Conservation (phyloP, 768 basidiomycete species). For the Melanogaster broomeanus region DNA sequence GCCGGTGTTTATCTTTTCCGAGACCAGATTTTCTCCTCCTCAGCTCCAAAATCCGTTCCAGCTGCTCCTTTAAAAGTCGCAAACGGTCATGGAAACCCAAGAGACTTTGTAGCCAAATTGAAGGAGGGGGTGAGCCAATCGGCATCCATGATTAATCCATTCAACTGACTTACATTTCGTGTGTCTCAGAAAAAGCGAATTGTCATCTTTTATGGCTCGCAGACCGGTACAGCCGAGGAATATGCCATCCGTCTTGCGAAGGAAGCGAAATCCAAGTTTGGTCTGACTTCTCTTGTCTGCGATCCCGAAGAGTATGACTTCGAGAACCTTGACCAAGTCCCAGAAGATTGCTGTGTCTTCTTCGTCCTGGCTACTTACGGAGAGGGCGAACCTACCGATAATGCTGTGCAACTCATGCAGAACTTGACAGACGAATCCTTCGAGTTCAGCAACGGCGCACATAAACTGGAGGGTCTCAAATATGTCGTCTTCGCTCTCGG, state of each 20-base stretch:
- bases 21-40: slow-evolving; percentile 72
- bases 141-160: slow-evolving; percentile 4
- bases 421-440: slow-evolving; percentile 86
- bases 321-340: slow-evolving; percentile 89
- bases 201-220: slow-evolving; percentile 97
- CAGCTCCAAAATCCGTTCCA: slow-evolving; percentile 61
- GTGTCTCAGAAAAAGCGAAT: slow-evolving; percentile 85
- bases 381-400: slow-evolving; percentile 98
- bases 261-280: slow-evolving; percentile 96
- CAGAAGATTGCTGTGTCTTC: slow-evolving; percentile 84
- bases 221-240: slow-evolving; percentile 98
- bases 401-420: slow-evolving; percentile 93
- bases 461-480: slow-evolving; percentile 78
- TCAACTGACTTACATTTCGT: neutral
- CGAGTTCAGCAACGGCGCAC: slow-evolving; percentile 81
- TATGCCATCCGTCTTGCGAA: slow-evolving; percentile 97
- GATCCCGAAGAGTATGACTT: slow-evolving; percentile 99
- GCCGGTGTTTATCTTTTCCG: slow-evolving; percentile 83
- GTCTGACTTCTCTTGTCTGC: slow-evolving; percentile 92
- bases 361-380: slow-evolving; percentile 99
- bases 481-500: slow-evolving; percentile 95
- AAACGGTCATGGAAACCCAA: slow-evolving; percentile 82
- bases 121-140: slow-evolving; percentile 74
- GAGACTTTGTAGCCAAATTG: slow-evolving; percentile 95
- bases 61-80: slow-evolving; percentile 42